phyloP scores from a whole-genome alignment of 1,139 yeast species.

The Scheffersomyces titani region DNA sequence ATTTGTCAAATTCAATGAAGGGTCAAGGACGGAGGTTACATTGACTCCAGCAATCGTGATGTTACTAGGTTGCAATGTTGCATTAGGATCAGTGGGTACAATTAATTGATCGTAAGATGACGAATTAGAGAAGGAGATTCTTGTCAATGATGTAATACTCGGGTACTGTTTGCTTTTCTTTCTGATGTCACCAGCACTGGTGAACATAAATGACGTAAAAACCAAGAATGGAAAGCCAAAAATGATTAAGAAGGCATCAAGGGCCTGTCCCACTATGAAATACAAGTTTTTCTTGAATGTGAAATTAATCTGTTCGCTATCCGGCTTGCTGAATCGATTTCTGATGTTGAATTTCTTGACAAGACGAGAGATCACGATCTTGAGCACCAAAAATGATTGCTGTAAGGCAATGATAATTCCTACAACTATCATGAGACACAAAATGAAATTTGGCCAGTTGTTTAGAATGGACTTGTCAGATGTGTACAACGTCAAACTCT shows the following conservation, averaged over 20 bases:
- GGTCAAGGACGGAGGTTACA: background rate
- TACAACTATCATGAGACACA: conserved; percentile 33
- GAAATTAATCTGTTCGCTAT: conserved; percentile 11
- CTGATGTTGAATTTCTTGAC: conserved; percentile 9
- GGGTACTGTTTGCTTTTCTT: conserved; percentile 16
- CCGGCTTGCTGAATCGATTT: conserved; percentile 2
- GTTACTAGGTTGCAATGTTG: background rate
- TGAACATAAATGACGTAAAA: conserved; percentile 40
- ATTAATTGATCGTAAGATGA: conserved; percentile 29
- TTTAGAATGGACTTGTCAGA: conserved; percentile 23
- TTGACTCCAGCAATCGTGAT: background rate
- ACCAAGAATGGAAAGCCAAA: conserved; percentile 51
- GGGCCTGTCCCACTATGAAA: conserved; percentile 33
- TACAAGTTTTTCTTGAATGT: conserved; percentile 23
- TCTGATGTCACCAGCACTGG: conserved; percentile 18
- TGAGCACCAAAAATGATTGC: conserved; percentile 22
- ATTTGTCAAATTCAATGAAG: background rate
- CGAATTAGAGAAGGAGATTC: conserved; percentile 27
- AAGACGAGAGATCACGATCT: conserved; percentile 13
- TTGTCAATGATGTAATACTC: conserved; percentile 14
- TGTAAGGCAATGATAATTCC: conserved; percentile 21
- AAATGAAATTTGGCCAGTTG: conserved; percentile 49
- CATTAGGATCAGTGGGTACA: conserved; percentile 5
- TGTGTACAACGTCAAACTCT: conserved; percentile 29
- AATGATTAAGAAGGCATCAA: conserved; percentile 32